These are phyloP conservation scores for Pleodorina starrii DNA, from an alignment of 139 green algal genomes.

Conservation along the genomic window DNA sequence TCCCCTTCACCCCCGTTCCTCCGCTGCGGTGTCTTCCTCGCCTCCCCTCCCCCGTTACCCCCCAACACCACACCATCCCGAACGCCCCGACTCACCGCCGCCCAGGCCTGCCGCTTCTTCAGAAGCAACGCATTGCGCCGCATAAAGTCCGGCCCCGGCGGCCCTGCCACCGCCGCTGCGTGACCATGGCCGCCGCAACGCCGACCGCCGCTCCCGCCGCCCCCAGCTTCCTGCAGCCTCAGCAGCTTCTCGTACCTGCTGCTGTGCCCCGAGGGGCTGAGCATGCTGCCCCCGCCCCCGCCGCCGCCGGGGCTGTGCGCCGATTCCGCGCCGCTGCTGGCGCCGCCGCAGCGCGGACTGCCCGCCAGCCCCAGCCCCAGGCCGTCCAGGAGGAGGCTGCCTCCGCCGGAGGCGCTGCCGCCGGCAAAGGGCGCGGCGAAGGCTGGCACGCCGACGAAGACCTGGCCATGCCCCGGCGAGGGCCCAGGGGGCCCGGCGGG, in stretches of 20 bases:
- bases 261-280: not conserved
- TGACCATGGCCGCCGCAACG: not conserved
- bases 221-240: not conserved
- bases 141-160: conserved; percentile 17
- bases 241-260: conserved; percentile 31
- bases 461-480: not conserved
- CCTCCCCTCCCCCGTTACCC: too few species aligned
- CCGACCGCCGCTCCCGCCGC: not conserved
- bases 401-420: too few species aligned
- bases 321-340: not conserved
- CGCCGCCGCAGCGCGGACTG: not conserved
- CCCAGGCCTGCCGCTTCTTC: conserved; percentile 25
- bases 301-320: not conserved
- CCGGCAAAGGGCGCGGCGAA: not conserved
- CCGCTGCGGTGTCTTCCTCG: too few species aligned
- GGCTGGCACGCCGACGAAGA: conserved; percentile 3
- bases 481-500: not conserved
- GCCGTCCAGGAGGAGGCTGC: too few species aligned
- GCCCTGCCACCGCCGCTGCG: not conserved
- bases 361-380: not conserved
- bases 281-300: too few species aligned
- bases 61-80: too few species aligned
- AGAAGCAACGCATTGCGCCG: conserved; percentile 1
- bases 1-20: too few species aligned
- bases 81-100: too few species aligned